phyloP scores from a whole-genome alignment of 352 stramenopile genomes.

The Phytophthora vignae region DNA sequence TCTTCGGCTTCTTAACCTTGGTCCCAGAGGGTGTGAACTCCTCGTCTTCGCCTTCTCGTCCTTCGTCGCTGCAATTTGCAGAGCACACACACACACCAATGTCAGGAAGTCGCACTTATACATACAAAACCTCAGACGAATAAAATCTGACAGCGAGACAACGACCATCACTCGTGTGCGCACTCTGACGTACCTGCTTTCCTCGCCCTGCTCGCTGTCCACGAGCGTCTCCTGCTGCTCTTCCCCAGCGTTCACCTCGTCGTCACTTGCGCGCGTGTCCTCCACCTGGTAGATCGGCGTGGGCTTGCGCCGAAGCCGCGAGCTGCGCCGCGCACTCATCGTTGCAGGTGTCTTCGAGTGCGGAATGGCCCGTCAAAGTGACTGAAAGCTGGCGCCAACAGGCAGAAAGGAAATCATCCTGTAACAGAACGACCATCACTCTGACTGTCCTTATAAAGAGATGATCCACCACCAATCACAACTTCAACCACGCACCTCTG shows the following conservation, averaged over 20 bases:
- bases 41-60: slow-evolving; percentile 39
- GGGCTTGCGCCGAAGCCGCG: slow-evolving; percentile 68
- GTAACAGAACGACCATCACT: slow-evolving; percentile 1
- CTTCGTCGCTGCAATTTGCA: slow-evolving; percentile 31
- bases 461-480: slow-evolving; percentile 5
- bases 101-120: slow-evolving; percentile 21
- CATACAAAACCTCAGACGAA: slow-evolving; percentile 24
- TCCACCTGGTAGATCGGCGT: slow-evolving; percentile 79
- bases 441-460: slow-evolving; percentile 20
- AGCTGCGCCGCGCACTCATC: slow-evolving; percentile 66
- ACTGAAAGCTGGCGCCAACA: slow-evolving; percentile 14
- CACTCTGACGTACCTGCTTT: slow-evolving; percentile 41
- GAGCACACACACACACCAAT: neutral
- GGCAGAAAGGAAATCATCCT: slow-evolving; percentile 28
- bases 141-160: neutral
- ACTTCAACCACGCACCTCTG: slow-evolving; percentile 30
- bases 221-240: slow-evolving; percentile 25
- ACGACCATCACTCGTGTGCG: slow-evolving; percentile 35
- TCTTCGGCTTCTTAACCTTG: slow-evolving; percentile 26
- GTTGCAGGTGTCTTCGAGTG: slow-evolving; percentile 2
- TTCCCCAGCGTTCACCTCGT: slow-evolving; percentile 30
- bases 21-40: slow-evolving; percentile 39
- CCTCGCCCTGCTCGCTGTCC: slow-evolving; percentile 24
- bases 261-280: slow-evolving; percentile 42
- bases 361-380: slow-evolving; percentile 16